A percentile compares a stretch with the other conserved stretches of the same genome.
phyloP scores from a whole-genome alignment of 2,329 filamentous ascomycete species.

The Paracamarosporium sp. region DNA sequence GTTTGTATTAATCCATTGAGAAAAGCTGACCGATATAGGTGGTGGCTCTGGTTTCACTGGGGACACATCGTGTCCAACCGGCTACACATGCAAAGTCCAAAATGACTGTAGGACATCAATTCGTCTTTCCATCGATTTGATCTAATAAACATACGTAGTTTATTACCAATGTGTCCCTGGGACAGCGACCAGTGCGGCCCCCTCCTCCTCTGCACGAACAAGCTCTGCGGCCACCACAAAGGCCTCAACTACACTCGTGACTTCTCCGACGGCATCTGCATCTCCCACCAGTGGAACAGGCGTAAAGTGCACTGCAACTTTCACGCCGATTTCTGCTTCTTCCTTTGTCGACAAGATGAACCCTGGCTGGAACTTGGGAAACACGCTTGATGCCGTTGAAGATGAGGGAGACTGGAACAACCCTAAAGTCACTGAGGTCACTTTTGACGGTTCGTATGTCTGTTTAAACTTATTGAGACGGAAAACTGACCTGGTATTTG shows the following conservation, averaged over 20 bases:
- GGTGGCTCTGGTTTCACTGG: conserved; percentile 17
- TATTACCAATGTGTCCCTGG: conserved; percentile 19
- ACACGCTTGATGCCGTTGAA: conserved; percentile 64
- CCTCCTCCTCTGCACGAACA: not conserved
- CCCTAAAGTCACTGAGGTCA: conserved; percentile 55
- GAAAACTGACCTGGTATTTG: not conserved
- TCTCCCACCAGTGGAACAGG: conserved; percentile 15
- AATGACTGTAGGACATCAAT: conserved; percentile 16
- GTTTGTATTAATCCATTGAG: not conserved
- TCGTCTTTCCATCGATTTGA: not conserved
- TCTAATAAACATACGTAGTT: not conserved
- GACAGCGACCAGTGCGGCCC: conserved; percentile 1
- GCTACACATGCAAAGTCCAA: conserved; percentile 16
- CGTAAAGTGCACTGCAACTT: conserved; percentile 50
- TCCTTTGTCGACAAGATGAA: conserved; percentile 58
- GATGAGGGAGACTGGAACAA: conserved; percentile 68
- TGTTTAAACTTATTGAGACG: too few species aligned
- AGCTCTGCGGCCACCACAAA: not conserved
- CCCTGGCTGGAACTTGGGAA: conserved; percentile 67
- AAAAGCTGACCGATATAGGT: conserved; percentile 12
- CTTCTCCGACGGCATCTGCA: conserved; percentile 6
- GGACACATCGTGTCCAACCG: conserved; percentile 13
- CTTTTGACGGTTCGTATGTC: conserved; percentile 50
- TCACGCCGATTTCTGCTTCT: conserved; percentile 54
- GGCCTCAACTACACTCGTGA: conserved; percentile 1